Evolutionary conservation across 768 basidiomycete species (phyloP), one percentile per base, ranked within the genome.

Genomic region (Myochromella boudieri): DNA sequence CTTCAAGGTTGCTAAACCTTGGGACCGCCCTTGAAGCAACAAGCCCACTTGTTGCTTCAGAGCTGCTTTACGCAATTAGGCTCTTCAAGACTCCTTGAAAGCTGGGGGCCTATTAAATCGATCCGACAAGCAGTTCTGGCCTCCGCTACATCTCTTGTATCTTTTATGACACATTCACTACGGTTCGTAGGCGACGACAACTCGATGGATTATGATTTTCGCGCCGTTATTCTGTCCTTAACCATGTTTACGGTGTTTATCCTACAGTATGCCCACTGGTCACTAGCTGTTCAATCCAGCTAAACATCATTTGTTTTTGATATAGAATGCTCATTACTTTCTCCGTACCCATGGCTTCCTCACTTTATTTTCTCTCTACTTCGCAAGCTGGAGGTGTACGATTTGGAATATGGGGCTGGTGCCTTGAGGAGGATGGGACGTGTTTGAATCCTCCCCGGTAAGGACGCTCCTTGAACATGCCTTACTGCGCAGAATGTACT

Each of bases 371-470:
- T 53, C 49, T 74, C 24, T 62, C 63, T 31, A 56, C 67, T 29
- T 66, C 66, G 7, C 63, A 72, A 49, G 69, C 66, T 2, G 62
- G 62, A 33, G 72, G 72, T 8, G 68, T 72, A n/a, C 54, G 60
- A 22, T 72, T 72, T 49, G 72, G 72, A 1, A 55, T 67, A 42
- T 74, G 70, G 70, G 72, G 70, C 28, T 72, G 71, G 71, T 74
- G 71, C 57, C 53, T 69, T 15, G 66, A 68, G 33, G 52, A 58
- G 33, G 64, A 65, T 28, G 51, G 47, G 18, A 46, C 59, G 8
- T 71, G 68, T 52, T 60, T 52, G 8, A 37, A 46, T 21, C 60
- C 64, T 34, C 42, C 58, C 15, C 59, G 63, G 69, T 71, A 45
- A n/a, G 48, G 29, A 61, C 48, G 14, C 2, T 2, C 17, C 21